phyloP scores from a whole-genome alignment of 2,329 filamentous ascomycete genomes.

The Pseudogymnoascus verrucosus region DNA sequence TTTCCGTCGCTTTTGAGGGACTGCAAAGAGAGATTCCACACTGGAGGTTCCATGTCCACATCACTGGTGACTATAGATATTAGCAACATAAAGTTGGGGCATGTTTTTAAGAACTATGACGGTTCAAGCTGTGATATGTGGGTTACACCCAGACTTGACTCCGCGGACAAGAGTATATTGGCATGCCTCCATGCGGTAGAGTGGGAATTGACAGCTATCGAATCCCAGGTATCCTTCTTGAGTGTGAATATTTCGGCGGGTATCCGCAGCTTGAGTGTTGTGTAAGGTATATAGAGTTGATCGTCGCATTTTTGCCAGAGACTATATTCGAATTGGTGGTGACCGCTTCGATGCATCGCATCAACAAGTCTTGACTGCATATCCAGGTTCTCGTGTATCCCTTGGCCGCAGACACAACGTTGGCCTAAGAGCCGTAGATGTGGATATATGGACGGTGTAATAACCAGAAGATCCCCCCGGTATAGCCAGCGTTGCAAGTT shows the following conservation, averaged over 20 bases:
- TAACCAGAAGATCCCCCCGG: background rate
- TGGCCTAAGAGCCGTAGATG: background rate
- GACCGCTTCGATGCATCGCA: background rate
- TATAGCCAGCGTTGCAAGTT: constrained; percentile 10
- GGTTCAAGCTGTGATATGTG: background rate
- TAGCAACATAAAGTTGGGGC: background rate
- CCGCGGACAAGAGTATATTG: background rate
- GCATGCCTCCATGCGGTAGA: background rate
- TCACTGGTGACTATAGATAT: background rate
- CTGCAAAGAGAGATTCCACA: background rate
- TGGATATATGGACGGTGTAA: constrained; percentile 8
- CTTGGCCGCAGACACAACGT: background rate
- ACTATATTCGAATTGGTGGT: background rate
- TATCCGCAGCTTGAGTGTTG: background rate
- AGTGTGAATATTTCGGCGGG: background rate
- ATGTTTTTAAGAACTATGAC: background rate
- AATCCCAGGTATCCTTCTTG: background rate
- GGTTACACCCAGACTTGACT: background rate
- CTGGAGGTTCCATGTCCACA: background rate
- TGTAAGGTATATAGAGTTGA: background rate
- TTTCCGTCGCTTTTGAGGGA: background rate
- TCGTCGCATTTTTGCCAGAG: background rate
- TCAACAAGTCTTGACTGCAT: background rate
- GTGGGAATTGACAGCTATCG: background rate
- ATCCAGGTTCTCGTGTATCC: background rate